Evolutionary conservation across 768 basidiomycete genomes (phyloP).

Genomic region (Leccinum boreale): DNA sequence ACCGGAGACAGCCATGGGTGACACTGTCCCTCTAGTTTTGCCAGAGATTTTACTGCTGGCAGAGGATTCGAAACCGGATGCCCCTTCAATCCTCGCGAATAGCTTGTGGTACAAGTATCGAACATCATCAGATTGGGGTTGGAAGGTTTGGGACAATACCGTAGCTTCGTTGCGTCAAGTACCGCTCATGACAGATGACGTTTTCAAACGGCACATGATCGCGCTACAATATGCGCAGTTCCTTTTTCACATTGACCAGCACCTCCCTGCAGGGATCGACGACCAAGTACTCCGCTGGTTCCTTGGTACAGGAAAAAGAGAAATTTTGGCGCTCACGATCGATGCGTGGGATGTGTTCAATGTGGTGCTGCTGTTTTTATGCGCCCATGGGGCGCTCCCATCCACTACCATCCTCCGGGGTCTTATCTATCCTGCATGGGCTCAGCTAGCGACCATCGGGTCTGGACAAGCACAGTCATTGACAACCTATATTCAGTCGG

Average conservation of each 20-base stretch:
- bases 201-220: slow-evolving; percentile 44
- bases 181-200: slow-evolving; percentile 51
- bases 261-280: slow-evolving; percentile 72
- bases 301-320: slow-evolving; percentile 59
- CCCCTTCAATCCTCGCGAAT: slow-evolving; percentile 68
- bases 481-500: slow-evolving; percentile 54
- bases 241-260: slow-evolving; percentile 70
- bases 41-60: slow-evolving; percentile 70
- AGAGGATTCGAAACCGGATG: slow-evolving; percentile 54
- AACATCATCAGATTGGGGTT: slow-evolving; percentile 68
- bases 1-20: slow-evolving; percentile 34
- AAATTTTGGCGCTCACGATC: slow-evolving; percentile 53
- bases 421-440: slow-evolving; percentile 79
- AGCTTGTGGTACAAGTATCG: slow-evolving; percentile 83
- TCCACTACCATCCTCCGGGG: slow-evolving; percentile 72
- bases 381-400: slow-evolving; percentile 63
- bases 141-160: slow-evolving; percentile 83
- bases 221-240: slow-evolving; percentile 69
- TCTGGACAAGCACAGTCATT: slow-evolving; percentile 39
- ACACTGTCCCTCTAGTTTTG: slow-evolving; percentile 35
- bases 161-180: slow-evolving; percentile 72
- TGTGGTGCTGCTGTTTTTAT: slow-evolving; percentile 55
- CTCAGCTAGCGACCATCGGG: slow-evolving; percentile 44
- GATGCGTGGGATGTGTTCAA: slow-evolving; percentile 69
- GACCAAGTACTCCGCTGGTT: slow-evolving; percentile 72